Evolutionary conservation across 108 stramenopile species (phyloP).

Genomic region (Nitzschia sp.): DNA sequence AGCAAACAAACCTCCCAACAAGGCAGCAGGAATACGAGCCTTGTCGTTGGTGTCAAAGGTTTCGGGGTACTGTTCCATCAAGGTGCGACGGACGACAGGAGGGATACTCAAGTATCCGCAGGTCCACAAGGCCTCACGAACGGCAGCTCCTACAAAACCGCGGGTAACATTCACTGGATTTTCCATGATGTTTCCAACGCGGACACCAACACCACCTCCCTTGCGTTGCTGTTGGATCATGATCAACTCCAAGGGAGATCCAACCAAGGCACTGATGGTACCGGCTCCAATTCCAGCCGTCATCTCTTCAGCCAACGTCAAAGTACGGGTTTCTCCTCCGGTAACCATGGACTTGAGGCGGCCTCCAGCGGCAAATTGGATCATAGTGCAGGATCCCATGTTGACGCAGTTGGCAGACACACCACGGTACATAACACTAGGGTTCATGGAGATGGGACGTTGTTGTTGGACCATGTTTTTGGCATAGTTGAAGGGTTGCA

Average conservation of each 20-base stretch:
- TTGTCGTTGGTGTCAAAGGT: constrained; percentile 79
- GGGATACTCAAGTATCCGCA: constrained; percentile 89
- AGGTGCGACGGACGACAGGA: constrained; percentile 74
- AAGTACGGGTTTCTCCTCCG: constrained; percentile 41
- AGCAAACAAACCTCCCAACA: constrained; percentile 86
- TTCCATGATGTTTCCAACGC: constrained; percentile 54
- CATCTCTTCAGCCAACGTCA: constrained; percentile 78
- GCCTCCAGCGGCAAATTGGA: constrained; percentile 89
- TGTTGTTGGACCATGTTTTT: constrained; percentile 91
- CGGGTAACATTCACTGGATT: constrained; percentile 63
- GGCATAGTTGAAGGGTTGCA: constrained; percentile 92
- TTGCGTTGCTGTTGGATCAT: constrained; percentile 97
- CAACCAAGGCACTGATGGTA: constrained; percentile 72
- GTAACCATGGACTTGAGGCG: constrained; percentile 62
- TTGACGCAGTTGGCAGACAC: constrained; percentile 86
- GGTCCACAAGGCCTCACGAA: constrained; percentile 90
- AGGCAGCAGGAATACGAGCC: constrained; percentile 85
- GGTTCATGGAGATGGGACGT: constrained; percentile 76
- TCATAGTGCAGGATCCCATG: constrained; percentile 94
- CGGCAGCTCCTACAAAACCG: constrained; percentile 79
- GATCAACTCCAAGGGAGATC: constrained; percentile 87
- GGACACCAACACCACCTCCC: constrained; percentile 59
- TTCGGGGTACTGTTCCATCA: constrained; percentile 76
- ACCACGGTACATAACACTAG: constrained; percentile 81
- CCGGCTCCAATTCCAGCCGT: constrained; percentile 79